Percentiles rank a stretch among this genome's conserved stretches.
These are phyloP conservation scores for Prunella vulgaris DNA, from an alignment of 257 asterid genomes.

Conservation along the genomic window DNA sequence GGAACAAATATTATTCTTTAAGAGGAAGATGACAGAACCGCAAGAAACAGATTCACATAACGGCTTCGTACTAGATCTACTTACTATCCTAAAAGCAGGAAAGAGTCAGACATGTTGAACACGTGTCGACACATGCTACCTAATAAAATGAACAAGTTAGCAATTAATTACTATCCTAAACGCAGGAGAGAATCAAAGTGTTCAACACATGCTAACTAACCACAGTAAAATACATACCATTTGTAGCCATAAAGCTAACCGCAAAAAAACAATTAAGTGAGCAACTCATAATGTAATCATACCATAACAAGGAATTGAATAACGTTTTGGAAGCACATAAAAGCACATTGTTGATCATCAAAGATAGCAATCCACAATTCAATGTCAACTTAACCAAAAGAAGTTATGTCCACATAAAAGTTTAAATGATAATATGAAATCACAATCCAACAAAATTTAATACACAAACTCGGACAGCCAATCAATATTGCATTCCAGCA, in stretches of 20 bases:
- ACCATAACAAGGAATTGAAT: background rate
- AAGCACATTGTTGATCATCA: background rate
- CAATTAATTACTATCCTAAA: background rate
- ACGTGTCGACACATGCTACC: background rate
- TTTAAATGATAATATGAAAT: background rate
- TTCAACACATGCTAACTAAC: background rate
- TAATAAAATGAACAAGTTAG: no score
- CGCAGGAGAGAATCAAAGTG: background rate
- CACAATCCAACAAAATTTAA: background rate
- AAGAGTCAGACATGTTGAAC: background rate
- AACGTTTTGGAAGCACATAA: background rate
- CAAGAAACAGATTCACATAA: background rate
- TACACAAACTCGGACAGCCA: background rate
- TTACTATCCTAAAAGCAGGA: background rate
- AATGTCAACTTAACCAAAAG: background rate
- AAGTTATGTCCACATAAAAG: background rate
- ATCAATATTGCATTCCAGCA: background rate
- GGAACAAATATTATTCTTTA: background rate
- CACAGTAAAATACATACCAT: background rate
- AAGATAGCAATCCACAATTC: background rate
- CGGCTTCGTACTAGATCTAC: background rate
- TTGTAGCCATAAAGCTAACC: background rate
- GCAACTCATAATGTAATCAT: background rate
- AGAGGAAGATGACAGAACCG: background rate
- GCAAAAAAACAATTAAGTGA: background rate